Conservation (phyloP, 495 filamentous ascomycete species). For the Podospora australis region DNA sequence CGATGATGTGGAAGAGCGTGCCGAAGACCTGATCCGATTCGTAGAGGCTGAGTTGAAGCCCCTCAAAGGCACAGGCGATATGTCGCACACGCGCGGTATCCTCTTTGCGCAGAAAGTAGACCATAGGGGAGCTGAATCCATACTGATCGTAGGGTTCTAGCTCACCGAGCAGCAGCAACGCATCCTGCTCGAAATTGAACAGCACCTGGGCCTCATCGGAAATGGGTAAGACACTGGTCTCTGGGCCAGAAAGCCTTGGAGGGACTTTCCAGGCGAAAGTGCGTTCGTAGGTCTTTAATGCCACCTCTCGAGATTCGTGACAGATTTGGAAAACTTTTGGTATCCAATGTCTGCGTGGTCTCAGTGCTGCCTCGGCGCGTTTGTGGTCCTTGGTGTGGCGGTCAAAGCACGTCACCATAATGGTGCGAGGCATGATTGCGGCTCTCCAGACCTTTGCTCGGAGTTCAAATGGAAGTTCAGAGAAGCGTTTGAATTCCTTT, state of each 20-base stretch:
- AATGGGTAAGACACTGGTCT: slow-evolving; percentile 11
- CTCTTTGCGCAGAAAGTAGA: slow-evolving; percentile 33
- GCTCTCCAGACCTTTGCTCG: slow-evolving; percentile 41
- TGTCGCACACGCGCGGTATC: slow-evolving; percentile 30
- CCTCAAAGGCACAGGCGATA: slow-evolving; percentile 29
- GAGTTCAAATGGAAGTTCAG: slow-evolving; percentile 38
- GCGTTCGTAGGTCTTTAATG: slow-evolving; percentile 35
- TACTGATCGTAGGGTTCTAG: slow-evolving; percentile 35
- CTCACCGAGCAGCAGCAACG: slow-evolving; percentile 34
- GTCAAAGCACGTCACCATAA: slow-evolving; percentile 29
- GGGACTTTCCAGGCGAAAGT: slow-evolving; percentile 37
- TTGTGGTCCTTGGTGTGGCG: slow-evolving; percentile 11
- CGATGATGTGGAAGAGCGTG: slow-evolving; percentile 34
- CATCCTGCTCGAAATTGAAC: slow-evolving; percentile 37
- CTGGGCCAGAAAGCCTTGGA: slow-evolving; percentile 18
- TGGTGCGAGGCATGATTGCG: slow-evolving; percentile 33
- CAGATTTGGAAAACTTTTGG: slow-evolving; percentile 35
- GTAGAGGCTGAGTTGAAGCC: slow-evolving; percentile 23
- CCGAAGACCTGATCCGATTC: slow-evolving; percentile 34
- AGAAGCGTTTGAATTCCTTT: slow-evolving; percentile 31
- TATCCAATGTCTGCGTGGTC: slow-evolving; percentile 13
- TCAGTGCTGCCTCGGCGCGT: slow-evolving; percentile 12
- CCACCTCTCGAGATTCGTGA: slow-evolving; percentile 37
- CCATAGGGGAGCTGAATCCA: slow-evolving; percentile 37
- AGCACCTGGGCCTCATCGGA: slow-evolving; percentile 24